Percentiles rank a stretch among this genome's conserved stretches.
Conservation (phyloP, 163 green algal species). For the Trebouxia gelatinosa region DNA sequence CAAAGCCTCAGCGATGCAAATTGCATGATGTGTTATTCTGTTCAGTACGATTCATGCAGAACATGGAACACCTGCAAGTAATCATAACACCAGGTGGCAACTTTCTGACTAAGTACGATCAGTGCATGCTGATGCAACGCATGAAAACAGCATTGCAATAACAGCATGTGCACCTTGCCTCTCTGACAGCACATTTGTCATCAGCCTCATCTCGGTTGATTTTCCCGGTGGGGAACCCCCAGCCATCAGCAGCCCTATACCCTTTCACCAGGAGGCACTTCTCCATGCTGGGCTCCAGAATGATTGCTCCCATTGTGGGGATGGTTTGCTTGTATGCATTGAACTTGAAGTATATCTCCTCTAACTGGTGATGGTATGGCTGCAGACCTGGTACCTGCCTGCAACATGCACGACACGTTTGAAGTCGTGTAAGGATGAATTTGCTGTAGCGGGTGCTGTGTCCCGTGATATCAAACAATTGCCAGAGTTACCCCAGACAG, state of each 20-base stretch:
- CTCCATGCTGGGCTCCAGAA: conserved; percentile 77
- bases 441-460: too few species aligned
- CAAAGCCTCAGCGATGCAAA: too few species aligned
- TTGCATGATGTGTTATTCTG: too few species aligned
- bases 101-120: too few species aligned
- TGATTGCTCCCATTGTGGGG: conserved; percentile 81
- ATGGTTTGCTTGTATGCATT: conserved; percentile 87
- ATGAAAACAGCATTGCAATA: neutral
- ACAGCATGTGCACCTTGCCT: conserved; percentile 53
- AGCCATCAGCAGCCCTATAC: conserved; percentile 64
- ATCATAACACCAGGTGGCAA: too few species aligned
- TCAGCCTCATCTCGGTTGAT: conserved; percentile 76
- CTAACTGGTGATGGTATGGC: conserved; percentile 45
- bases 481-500: too few species aligned
- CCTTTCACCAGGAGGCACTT: conserved; percentile 84
- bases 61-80: too few species aligned
- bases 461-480: too few species aligned
- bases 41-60: too few species aligned
- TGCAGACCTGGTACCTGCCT: conserved; percentile 51
- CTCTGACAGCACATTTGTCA: conserved; percentile 68
- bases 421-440: too few species aligned
- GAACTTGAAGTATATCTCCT: conserved; percentile 75
- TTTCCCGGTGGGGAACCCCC: conserved; percentile 94
- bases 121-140: too few species aligned
- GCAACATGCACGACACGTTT: too few species aligned